Percentiles rank a stretch among this genome's conserved stretches.
These are phyloP conservation scores for Aureobasidium zeae DNA, from an alignment of 2,329 filamentous ascomycete species.

Conservation along the genomic window DNA sequence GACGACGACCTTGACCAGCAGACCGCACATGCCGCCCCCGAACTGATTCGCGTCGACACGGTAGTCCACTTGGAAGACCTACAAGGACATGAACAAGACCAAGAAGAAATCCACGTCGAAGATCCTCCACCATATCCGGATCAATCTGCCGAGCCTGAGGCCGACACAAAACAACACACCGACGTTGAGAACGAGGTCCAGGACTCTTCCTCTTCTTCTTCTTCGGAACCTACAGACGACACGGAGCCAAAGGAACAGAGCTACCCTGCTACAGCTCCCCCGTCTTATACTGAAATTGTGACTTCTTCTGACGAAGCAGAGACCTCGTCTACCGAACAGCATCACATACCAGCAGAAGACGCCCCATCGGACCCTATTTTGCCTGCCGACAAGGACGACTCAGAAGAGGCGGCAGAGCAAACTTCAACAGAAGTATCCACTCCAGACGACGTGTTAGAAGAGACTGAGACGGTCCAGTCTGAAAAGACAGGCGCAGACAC, in stretches of 20 bases:
- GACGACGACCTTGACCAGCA: conserved; percentile 17
- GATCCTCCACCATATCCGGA: conserved; percentile 9
- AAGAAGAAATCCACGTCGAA: conserved; percentile 2
- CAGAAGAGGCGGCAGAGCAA: neutral
- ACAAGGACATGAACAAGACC: neutral
- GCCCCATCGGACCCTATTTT: neutral
- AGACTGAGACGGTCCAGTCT: neutral
- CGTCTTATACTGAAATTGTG: conserved; percentile 2
- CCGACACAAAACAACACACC: conserved; percentile 16
- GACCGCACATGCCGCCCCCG: neutral
- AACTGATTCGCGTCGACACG: conserved; percentile 8
- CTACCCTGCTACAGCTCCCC: neutral
- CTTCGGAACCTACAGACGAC: neutral
- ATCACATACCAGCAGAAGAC: neutral
- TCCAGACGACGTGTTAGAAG: neutral
- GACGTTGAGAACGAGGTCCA: neutral
- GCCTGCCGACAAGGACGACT: neutral
- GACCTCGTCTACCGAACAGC: neutral
- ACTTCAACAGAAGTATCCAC: neutral
- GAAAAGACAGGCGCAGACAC: neutral
- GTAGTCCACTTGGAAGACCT: neutral
- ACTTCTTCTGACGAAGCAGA: neutral
- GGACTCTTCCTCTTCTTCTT: no score
- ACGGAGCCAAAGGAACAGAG: neutral
- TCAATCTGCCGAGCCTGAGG: conserved; percentile 23